Evolutionary conservation across 2,329 filamentous ascomycete species (phyloP).

Genomic region (Escovopsis sp.): DNA sequence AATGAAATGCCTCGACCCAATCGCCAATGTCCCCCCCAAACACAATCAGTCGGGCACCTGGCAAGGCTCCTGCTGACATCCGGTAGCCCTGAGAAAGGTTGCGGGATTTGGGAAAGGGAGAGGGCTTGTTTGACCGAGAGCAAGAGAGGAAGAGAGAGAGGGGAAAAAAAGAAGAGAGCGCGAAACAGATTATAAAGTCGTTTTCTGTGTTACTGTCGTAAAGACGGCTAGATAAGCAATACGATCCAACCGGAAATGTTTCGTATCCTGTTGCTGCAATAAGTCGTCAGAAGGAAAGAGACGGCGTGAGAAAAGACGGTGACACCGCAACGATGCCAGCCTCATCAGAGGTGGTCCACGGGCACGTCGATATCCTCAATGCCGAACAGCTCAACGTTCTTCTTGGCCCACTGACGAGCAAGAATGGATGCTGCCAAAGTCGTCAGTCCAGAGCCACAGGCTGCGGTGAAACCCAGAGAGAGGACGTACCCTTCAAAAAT

Average conservation of each 20-base stretch:
- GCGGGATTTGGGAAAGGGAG: background rate
- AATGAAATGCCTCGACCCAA: constrained; percentile 6
- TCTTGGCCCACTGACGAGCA: constrained; percentile 86
- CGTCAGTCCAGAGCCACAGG: background rate
- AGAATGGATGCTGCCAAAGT: constrained; percentile 61
- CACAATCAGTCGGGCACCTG: constrained; percentile 12
- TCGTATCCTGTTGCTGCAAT: constrained; percentile 14
- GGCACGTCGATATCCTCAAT: constrained; percentile 34
- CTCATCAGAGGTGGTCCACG: constrained; percentile 32
- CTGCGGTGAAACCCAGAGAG: no score
- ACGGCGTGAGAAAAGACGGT: background rate
- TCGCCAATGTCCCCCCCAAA: constrained; percentile 5
- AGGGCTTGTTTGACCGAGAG: no score
- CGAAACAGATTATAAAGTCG: constrained; percentile 10
- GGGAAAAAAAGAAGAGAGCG: no score
- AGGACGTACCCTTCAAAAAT: constrained; percentile 81
- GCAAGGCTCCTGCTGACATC: constrained; percentile 5
- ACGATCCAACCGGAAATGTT: constrained; percentile 14
- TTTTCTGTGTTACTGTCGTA: constrained; percentile 20
- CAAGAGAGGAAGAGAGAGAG: no score
- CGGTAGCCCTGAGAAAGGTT: background rate
- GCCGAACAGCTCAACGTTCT: constrained; percentile 46
- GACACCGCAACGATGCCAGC: constrained; percentile 4
- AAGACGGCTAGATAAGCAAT: constrained; percentile 12
- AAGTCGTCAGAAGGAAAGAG: constrained; percentile 6